Evolutionary conservation across 768 basidiomycete genomes (phyloP).

Genomic region (Brasilioporus rufonigricans): DNA sequence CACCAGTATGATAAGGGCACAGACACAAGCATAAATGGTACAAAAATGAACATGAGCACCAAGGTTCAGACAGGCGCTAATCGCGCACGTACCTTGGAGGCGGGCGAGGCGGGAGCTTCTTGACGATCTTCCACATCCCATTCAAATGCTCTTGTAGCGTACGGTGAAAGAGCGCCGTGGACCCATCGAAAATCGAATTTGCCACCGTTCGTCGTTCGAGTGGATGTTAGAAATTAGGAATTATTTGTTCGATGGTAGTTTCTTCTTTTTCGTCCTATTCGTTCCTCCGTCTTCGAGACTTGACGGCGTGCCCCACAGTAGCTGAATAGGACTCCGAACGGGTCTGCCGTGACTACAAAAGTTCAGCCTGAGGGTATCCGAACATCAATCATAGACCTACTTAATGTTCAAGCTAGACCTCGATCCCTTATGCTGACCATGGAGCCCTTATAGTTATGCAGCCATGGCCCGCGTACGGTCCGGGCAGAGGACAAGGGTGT

Average conservation of each 20-base stretch:
- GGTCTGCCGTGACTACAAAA: not conserved
- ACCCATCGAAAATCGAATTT: constrained; percentile 7
- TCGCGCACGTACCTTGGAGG: constrained; percentile 14
- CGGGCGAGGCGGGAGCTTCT: constrained; percentile 15
- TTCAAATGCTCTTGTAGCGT: constrained; percentile 24
- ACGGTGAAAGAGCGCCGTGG: constrained; percentile 8
- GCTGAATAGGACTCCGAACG: not conserved
- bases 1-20: not conserved
- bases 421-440: no score
- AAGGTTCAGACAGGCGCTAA: not conserved
- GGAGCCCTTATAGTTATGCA: not conserved
- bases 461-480: not conserved
- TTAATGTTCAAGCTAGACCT: no score
- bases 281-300: not conserved
- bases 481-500: not conserved
- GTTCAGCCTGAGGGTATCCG: not conserved
- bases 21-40: not conserved
- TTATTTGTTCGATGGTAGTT: no score
- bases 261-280: not conserved
- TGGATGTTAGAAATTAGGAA: not conserved
- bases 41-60: not conserved
- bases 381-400: not conserved
- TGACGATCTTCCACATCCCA: constrained; percentile 23
- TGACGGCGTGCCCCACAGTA: not conserved
- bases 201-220: not conserved